Evolutionary conservation across 2,329 filamentous ascomycete species (phyloP), one percentile per base, ranked within the genome.

Genomic region (Thelonectria olida): DNA sequence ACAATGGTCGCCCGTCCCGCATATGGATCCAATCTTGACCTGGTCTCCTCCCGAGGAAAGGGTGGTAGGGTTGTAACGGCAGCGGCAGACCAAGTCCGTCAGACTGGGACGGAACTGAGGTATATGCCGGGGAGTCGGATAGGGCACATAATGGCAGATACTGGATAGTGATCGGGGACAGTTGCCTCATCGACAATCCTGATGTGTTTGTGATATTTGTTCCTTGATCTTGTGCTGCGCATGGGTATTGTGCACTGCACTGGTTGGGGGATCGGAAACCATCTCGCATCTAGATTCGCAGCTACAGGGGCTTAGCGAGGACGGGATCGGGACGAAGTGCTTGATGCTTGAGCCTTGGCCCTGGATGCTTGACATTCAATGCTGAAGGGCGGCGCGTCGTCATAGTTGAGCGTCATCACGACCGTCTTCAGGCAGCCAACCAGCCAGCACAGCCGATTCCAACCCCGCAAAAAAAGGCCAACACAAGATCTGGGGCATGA

Each of bases 211-310:
- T 45, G 17, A 19, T 25, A 25, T 15, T 44, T 38, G 25, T 34
- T 39, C 36, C 42, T 19, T 15, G 39, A 44, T 53, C 34, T 54
- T 5, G 49, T 31, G 39, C 19, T 28, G 36, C 20, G 52, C 54
- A 57, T 51, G 50, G 52, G 15, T n/a, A n/a, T n/a, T n/a, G 39
- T 31, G 38, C 12, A 20, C 28, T 54, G 23, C 20, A 45, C 53
- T 51, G n/a, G 48, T 23, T 47, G 38, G 49, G 51, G 57, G 51
- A 65, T 67, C 23, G 57, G 45, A 56, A 57, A 54, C 48, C 22
- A 54, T 63, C 56, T 55, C 50, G 56, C 50, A 69, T 61, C 47
- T 47, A 44, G 27, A 45, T 54, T 48, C 20, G 34, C 47, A 62
- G 31, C 56, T 51, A 45, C 25, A 51, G 64, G 61, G 53, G 45